Base-by-base conservation (phyloP, 768 basidiomycete genomes). In the Tylopilus intermedius region DNA sequence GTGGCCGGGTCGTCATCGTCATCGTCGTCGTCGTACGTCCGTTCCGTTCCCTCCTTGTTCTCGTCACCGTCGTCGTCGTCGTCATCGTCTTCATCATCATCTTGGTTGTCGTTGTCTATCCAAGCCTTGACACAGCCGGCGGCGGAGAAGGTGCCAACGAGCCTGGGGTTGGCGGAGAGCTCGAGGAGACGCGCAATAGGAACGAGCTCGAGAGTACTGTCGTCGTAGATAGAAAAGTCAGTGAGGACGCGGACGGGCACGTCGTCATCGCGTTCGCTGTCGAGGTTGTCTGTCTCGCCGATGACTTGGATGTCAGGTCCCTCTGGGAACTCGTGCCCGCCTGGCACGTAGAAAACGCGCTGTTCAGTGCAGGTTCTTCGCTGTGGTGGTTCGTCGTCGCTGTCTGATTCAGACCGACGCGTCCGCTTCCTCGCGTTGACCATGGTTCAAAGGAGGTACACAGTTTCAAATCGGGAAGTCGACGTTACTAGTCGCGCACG, bases 181-280 rank as follows among this genome's bases (percentile, higher is more conserved):
- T 67, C 60, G 8, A 75, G 58, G 7, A 84, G 66, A 37, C 70
- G 57, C 0, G 63, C 71, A 14, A 80, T 61, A 2, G 72, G 68
- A 8, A 84, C 62, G 4, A 80, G 60, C 14, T 72, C 62, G 7
- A 60, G 51, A 1, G 74, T 73, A 1, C 61, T 53, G 11, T 56
- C 29, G 13, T 80, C 66, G 49, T 83, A 86, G 30, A 87, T 67
- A 0, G 70, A 62, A 58, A 86, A 88, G 52, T 82, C 69, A 0
- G 71, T 67, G 8, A 88, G 70, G 0, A 75, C 56, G 7, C 86
- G 79, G 41, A 88, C 71, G 13, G 86, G 86, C 30, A 84, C 57
- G 8, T 73, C 72, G 32, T 64, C 62, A 38, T 67, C 71, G 43
- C 58, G 45, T 58, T 56, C 49, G 37, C 55, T 47, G 54, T 68